Evolutionary conservation across 1,139 yeast genomes (phyloP).

Genomic region (Candida sp.): DNA sequence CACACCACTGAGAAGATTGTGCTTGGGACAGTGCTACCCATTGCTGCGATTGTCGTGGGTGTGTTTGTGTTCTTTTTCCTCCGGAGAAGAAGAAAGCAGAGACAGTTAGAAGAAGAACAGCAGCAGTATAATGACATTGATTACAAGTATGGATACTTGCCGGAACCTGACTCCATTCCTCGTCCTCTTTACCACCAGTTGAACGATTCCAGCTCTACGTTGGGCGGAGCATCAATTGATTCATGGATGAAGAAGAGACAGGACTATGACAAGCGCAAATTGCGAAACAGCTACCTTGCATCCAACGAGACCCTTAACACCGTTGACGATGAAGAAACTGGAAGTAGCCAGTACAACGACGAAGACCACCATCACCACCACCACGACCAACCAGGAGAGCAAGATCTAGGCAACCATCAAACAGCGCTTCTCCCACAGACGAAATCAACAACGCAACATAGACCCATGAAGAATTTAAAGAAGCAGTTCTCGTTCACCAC

Average conservation of each 20-base stretch:
- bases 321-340: slow-evolving; percentile 14
- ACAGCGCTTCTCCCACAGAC: slow-evolving; percentile 1
- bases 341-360: neutral
- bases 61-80: slow-evolving; percentile 19
- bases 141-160: slow-evolving; percentile 34
- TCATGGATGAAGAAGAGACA: slow-evolving; percentile 59
- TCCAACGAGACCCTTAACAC: slow-evolving; percentile 24
- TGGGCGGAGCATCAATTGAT: slow-evolving; percentile 41
- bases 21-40: slow-evolving; percentile 41
- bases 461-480: slow-evolving; percentile 11
- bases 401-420: slow-evolving; percentile 1
- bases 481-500: slow-evolving; percentile 26
- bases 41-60: slow-evolving; percentile 22
- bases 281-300: slow-evolving; percentile 31
- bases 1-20: slow-evolving; percentile 23
- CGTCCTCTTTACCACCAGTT: slow-evolving; percentile 13
- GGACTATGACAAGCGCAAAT: slow-evolving; percentile 39
- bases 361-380: slow-evolving; percentile 5
- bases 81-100: slow-evolving; percentile 23
- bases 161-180: slow-evolving; percentile 9
- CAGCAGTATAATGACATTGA: slow-evolving; percentile 34
- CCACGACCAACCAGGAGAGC: neutral
- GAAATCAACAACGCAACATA: slow-evolving; percentile 7
- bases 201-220: slow-evolving; percentile 45
- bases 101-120: slow-evolving; percentile 24